A percentile compares a stretch with the other conserved stretches of the same genome.
Conservation (phyloP, 2,329 filamentous ascomycete species). For the Diaporthe sp. region DNA sequence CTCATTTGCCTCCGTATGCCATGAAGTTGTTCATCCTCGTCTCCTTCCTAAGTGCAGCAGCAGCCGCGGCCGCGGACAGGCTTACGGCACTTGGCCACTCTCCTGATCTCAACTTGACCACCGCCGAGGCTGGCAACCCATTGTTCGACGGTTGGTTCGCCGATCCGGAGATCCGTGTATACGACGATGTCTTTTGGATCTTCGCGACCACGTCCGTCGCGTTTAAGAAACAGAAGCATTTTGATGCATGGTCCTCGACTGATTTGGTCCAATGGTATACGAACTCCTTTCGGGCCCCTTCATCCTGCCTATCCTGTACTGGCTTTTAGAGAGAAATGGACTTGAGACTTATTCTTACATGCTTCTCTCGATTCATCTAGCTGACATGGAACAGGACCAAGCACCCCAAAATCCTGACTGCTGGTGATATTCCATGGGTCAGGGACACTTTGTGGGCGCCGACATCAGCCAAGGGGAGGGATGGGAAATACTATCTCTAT, state of each 20-base stretch:
- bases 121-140: conserved; percentile 5
- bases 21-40: background rate
- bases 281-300: conserved; percentile 41
- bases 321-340: background rate
- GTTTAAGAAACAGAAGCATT: conserved; percentile 63
- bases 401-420: conserved; percentile 54
- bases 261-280: conserved; percentile 64
- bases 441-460: conserved; percentile 62
- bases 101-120: conserved; percentile 4
- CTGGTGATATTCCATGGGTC: conserved; percentile 56
- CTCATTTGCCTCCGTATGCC: too few species aligned
- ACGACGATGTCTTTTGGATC: conserved; percentile 61
- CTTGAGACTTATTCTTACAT: too few species aligned
- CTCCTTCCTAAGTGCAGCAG: background rate
- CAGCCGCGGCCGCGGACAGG: background rate
- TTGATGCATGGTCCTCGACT: conserved; percentile 64
- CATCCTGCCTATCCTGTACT: background rate
- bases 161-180: conserved; percentile 63
- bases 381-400: background rate
- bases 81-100: background rate
- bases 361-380: too few species aligned
- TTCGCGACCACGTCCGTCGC: conserved; percentile 60
- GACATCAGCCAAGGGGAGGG: conserved; percentile 54
- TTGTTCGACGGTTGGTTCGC: conserved; percentile 53
- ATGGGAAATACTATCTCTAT: conserved; percentile 64